A percentile compares a stretch with the other conserved stretches of the same genome.
Evolutionary conservation across 139 green algal genomes (phyloP).

Genomic region (Auxenochlorella pyrenoidosa): DNA sequence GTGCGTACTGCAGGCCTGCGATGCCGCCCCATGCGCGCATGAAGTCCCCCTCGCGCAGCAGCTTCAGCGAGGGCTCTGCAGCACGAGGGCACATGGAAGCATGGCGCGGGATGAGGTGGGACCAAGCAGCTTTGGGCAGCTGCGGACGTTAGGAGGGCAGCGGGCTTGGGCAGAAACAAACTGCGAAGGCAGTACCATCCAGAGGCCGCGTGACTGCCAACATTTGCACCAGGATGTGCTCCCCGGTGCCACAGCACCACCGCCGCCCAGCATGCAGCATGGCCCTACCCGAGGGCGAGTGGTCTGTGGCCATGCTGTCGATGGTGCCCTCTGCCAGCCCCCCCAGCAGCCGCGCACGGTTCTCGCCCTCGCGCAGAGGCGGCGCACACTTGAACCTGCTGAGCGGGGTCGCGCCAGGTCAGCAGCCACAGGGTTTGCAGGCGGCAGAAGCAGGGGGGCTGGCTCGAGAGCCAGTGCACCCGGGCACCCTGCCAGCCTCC

Average conservation of each 20-base stretch:
- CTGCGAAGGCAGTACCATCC: too few relatives aligned
- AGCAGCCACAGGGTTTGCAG: neutral
- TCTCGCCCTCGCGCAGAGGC: conserved; percentile 72
- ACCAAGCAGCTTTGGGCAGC: neutral
- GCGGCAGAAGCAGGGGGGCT: neutral
- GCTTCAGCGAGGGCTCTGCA: conserved; percentile 72
- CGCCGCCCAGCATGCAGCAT: too few relatives aligned
- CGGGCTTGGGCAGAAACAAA: too few relatives aligned
- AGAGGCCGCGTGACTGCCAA: too few relatives aligned
- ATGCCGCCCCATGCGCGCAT: conserved; percentile 95
- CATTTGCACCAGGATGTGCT: too few relatives aligned
- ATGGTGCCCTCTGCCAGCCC: conserved; percentile 70
- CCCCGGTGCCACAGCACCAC: too few relatives aligned
- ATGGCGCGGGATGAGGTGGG: neutral
- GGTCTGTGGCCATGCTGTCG: conserved; percentile 85
- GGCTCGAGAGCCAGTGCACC: neutral
- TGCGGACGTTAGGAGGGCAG: too few relatives aligned
- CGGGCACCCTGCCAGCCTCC: neutral
- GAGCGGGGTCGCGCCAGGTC: neutral
- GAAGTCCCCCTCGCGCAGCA: conserved; percentile 88
- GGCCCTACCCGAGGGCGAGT: conserved; percentile 79
- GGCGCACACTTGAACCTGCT: conserved; percentile 86
- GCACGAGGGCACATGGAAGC: too few relatives aligned
- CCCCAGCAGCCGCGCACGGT: conserved; percentile 65
- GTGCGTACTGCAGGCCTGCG: conserved; percentile 87